Percentiles rank a stretch among this genome's conserved stretches.
phyloP scores from a whole-genome alignment of 176 grass and related monocot genomes.

The Triticum monococcum region DNA sequence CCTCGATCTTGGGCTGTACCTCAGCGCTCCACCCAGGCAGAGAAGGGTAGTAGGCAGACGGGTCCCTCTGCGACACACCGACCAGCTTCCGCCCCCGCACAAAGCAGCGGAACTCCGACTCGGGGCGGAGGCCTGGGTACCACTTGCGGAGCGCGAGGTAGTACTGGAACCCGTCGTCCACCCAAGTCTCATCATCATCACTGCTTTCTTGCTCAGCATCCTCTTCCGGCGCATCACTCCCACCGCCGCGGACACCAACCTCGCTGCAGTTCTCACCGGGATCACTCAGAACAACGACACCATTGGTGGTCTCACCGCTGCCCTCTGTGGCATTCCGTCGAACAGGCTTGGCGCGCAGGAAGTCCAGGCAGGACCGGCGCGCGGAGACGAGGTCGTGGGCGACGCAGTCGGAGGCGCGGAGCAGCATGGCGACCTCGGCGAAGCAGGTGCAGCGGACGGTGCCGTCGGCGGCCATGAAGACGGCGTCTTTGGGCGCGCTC shows the following conservation, averaged over 20 bases:
- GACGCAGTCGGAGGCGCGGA: conserved; percentile 72
- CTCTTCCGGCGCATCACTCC: not conserved
- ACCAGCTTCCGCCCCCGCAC: conserved; percentile 46
- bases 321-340: not conserved
- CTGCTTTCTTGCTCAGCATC: not conserved
- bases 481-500: conserved; percentile 84
- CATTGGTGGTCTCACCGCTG: not conserved
- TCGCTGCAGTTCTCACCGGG: not conserved
- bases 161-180: conserved; percentile 57
- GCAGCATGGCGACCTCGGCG: conserved; percentile 73
- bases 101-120: conserved; percentile 93
- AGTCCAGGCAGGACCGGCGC: conserved; percentile 38
- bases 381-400: conserved; percentile 60
- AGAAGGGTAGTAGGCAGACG: conserved; percentile 81
- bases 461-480: conserved; percentile 72
- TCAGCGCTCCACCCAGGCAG: conserved; percentile 50
- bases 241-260: not conserved
- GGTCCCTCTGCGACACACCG: conserved; percentile 71
- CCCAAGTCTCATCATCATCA: conserved; percentile 11
- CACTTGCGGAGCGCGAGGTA: conserved; percentile 76
- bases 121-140: conserved; percentile 65
- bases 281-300: not conserved
- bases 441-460: conserved; percentile 62
- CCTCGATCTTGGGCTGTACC: conserved; percentile 35
- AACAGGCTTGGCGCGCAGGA: not conserved